A percentile compares a stretch with the other conserved stretches of the same genome.
These are phyloP conservation scores for Leccinum imitatum DNA, from an alignment of 768 basidiomycete species.

Conservation along the genomic window DNA sequence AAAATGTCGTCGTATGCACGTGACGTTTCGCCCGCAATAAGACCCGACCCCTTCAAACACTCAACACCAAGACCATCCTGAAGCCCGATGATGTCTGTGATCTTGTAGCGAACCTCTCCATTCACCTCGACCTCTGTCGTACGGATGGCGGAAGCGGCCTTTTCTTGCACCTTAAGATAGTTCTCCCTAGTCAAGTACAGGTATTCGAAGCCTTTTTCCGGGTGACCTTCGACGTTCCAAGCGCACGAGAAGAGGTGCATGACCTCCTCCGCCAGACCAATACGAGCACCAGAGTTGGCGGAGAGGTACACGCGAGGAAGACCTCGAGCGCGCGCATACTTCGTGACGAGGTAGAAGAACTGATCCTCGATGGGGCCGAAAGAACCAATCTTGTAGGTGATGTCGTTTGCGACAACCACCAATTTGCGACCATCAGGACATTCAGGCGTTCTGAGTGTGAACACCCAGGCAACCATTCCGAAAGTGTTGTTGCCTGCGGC, in stretches of 20 bases:
- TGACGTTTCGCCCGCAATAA: slow-evolving; percentile 98
- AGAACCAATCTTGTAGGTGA: slow-evolving; percentile 97
- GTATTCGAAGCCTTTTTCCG: slow-evolving; percentile 95
- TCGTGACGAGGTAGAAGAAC: slow-evolving; percentile 93
- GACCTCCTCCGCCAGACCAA: slow-evolving; percentile 93
- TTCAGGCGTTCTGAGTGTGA: slow-evolving; percentile 89
- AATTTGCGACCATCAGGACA: slow-evolving; percentile 84
- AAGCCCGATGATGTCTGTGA: slow-evolving; percentile 95
- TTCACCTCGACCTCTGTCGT: slow-evolving; percentile 82
- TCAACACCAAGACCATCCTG: slow-evolving; percentile 98
- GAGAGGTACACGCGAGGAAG: slow-evolving; percentile 96
- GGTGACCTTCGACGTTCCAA: slow-evolving; percentile 78
- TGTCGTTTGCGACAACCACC: slow-evolving; percentile 95
- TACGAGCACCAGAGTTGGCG: slow-evolving; percentile 97
- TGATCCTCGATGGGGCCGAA: slow-evolving; percentile 96
- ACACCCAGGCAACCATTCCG: slow-evolving; percentile 99
- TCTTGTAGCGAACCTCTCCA: slow-evolving; percentile 88
- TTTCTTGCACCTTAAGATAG: slow-evolving; percentile 84
- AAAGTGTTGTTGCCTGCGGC: slow-evolving; percentile 92
- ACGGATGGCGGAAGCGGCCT: slow-evolving; percentile 72
- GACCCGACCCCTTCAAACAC: slow-evolving; percentile 91
- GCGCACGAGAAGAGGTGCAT: slow-evolving; percentile 86
- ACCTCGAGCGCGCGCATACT: slow-evolving; percentile 86
- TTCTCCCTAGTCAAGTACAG: slow-evolving; percentile 94
- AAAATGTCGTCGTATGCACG: slow-evolving; percentile 99